Evolutionary conservation across 2,329 filamentous ascomycete species (phyloP).

Genomic region (Calonectria henricotiae): DNA sequence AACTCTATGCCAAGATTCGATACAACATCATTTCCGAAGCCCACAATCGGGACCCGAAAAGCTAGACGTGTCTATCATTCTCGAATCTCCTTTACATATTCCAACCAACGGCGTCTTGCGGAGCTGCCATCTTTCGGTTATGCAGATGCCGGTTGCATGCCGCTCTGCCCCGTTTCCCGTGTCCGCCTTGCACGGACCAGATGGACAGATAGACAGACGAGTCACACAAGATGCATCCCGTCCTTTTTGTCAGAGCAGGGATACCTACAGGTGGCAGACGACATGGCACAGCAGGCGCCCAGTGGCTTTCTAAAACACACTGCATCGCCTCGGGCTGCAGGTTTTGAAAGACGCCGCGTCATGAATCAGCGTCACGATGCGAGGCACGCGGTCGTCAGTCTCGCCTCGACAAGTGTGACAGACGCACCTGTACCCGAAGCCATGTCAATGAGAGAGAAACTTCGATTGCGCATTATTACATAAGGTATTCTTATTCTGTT

Average conservation of each 20-base stretch:
- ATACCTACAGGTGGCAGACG: conserved; percentile 6
- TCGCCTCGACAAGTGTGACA: background rate
- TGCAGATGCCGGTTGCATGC: background rate
- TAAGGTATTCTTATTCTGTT: background rate
- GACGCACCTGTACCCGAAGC: background rate
- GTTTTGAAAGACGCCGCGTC: conserved; percentile 2
- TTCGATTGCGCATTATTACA: background rate
- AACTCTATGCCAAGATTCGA: background rate
- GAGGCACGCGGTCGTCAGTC: background rate
- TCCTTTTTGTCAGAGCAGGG: conserved; percentile 21
- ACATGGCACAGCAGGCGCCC: conserved; percentile 20
- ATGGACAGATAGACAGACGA: conserved; percentile 11
- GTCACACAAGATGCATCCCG: conserved; percentile 22
- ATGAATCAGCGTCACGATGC: background rate
- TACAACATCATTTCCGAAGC: conserved; percentile 5
- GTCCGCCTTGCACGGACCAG: conserved; percentile 20
- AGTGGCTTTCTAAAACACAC: conserved; percentile 23
- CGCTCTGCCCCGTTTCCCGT: conserved; percentile 17
- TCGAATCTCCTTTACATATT: background rate
- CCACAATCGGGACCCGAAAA: background rate
- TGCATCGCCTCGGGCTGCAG: background rate
- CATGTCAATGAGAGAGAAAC: background rate
- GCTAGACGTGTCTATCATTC: background rate
- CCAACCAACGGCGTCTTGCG: background rate
- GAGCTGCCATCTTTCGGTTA: background rate